Conservation (phyloP, 768 basidiomycete genomes). For the Coprinellus micaceus region DNA sequence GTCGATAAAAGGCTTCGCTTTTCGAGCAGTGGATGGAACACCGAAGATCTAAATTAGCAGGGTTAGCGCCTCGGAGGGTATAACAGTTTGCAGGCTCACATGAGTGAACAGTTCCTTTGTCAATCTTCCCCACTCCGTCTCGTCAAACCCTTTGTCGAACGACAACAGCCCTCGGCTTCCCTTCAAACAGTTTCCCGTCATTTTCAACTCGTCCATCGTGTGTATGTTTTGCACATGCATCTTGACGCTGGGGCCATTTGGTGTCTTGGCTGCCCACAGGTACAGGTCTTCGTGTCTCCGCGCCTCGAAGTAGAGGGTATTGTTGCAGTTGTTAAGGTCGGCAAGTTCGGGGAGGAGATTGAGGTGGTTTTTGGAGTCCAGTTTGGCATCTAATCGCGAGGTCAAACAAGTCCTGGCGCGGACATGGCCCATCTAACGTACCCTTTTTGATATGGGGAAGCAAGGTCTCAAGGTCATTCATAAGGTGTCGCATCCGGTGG, state of each 20-base stretch:
- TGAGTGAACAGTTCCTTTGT: conserved; percentile 94
- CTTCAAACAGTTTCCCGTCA: conserved; percentile 98
- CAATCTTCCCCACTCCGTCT: conserved; percentile 79
- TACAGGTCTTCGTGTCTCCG: conserved; percentile 94
- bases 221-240: conserved; percentile 98
- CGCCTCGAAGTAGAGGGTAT: conserved; percentile 95
- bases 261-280: conserved; percentile 93
- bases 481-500: conserved; percentile 94
- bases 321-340: conserved; percentile 97
- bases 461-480: conserved; percentile 88
- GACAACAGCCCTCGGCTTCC: conserved; percentile 89
- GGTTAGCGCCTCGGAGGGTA: neutral
- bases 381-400: conserved; percentile 74
- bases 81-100: conserved; percentile 40
- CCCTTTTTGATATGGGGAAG: conserved; percentile 97
- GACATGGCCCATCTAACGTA: conserved; percentile 27
- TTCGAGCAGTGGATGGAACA: conserved; percentile 86
- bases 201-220: conserved; percentile 99
- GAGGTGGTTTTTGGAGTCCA: conserved; percentile 94
- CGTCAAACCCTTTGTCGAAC: conserved; percentile 89
- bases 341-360: conserved; percentile 92
- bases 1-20: conserved; percentile 95
- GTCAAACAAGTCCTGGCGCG: neutral
- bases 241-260: conserved; percentile 96
- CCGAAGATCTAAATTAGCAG: conserved; percentile 76